Percentiles rank a stretch among this genome's conserved stretches.
Conservation (phyloP, 345 rosid genomes). For the Eutrema yunnanense region DNA sequence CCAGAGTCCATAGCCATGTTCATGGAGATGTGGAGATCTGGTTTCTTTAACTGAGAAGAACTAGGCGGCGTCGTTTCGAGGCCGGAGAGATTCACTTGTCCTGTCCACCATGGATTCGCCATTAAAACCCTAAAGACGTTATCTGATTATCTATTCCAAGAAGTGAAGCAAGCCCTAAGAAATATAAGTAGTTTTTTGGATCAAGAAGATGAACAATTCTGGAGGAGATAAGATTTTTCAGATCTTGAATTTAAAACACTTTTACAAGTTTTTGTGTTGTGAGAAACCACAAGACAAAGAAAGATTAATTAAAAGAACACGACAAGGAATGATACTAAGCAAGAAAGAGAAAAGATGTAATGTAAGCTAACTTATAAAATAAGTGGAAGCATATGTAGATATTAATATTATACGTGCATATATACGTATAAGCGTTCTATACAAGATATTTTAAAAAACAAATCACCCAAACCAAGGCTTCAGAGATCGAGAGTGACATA, state of each 20-base stretch:
- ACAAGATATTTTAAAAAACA: not conserved
- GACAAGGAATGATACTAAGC: constrained; percentile 29
- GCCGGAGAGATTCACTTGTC: constrained; percentile 49
- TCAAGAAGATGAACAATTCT: constrained; percentile 3
- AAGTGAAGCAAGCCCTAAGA: constrained; percentile 14
- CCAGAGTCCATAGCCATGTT: constrained; percentile 35
- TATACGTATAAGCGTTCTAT: not conserved
- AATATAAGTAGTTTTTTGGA: not conserved
- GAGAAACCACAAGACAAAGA: constrained; percentile 25
- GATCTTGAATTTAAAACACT: constrained; percentile 26
- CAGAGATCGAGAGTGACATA: not conserved
- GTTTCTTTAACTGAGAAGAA: constrained; percentile 58
- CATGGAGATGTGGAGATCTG: constrained; percentile 73
- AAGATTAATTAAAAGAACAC: constrained; percentile 29
- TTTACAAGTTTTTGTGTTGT: constrained; percentile 29
- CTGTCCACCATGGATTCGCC: constrained; percentile 82
- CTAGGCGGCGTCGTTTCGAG: constrained; percentile 49
- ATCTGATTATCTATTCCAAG: not conserved
- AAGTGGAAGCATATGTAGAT: constrained; percentile 10
- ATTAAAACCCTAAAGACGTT: constrained; percentile 24
- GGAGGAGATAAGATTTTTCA: constrained; percentile 18
- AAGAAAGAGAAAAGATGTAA: constrained; percentile 31
- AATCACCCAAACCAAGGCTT: constrained; percentile 7
- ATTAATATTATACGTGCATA: not conserved
- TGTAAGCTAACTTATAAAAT: constrained; percentile 28